A percentile compares a stretch with the other conserved stretches of the same genome.
These are phyloP conservation scores for Paraglomus brasilianum DNA, from an alignment of 192 early-diverging fungal species.

Conservation along the genomic window DNA sequence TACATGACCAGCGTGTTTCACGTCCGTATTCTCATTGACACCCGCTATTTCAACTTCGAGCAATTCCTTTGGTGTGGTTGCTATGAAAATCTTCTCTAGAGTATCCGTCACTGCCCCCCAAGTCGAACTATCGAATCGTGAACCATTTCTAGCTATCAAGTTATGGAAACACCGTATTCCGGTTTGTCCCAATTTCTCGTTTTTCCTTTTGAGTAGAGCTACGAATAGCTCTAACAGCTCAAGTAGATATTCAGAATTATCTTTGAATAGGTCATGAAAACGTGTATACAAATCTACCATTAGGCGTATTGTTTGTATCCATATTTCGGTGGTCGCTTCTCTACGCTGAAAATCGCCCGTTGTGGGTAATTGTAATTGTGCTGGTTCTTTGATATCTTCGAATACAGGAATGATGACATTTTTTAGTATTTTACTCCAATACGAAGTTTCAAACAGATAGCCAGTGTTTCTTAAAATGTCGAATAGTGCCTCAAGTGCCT, in stretches of 20 bases:
- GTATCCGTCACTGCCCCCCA: slow-evolving; percentile 77
- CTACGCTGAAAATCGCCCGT: slow-evolving; percentile 79
- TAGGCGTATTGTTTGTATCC: slow-evolving; percentile 87
- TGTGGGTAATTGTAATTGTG: slow-evolving; percentile 32
- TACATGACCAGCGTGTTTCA: background rate
- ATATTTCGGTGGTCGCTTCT: slow-evolving; percentile 83
- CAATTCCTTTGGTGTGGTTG: slow-evolving; percentile 78
- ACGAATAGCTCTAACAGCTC: slow-evolving; percentile 71
- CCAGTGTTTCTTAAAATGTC: slow-evolving; percentile 80
- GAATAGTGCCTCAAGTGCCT: slow-evolving; percentile 82
- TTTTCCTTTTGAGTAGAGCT: slow-evolving; percentile 55
- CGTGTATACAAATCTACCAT: slow-evolving; percentile 81
- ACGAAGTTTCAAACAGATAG: slow-evolving; percentile 66
- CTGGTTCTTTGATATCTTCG: slow-evolving; percentile 70
- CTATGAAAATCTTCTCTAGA: slow-evolving; percentile 74
- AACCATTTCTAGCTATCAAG: slow-evolving; percentile 75
- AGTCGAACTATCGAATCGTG: slow-evolving; percentile 66
- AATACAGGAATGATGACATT: slow-evolving; percentile 90
- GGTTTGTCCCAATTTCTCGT: slow-evolving; percentile 85
- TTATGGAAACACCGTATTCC: slow-evolving; percentile 89
- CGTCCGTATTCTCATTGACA: background rate
- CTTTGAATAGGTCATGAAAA: slow-evolving; percentile 69
- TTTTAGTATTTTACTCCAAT: slow-evolving; percentile 84
- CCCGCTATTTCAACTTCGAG: slow-evolving; percentile 49
- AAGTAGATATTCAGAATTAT: slow-evolving; percentile 75